Evolutionary conservation across 768 basidiomycete genomes (phyloP).

Genomic region (Artomyces pyxidatus): DNA sequence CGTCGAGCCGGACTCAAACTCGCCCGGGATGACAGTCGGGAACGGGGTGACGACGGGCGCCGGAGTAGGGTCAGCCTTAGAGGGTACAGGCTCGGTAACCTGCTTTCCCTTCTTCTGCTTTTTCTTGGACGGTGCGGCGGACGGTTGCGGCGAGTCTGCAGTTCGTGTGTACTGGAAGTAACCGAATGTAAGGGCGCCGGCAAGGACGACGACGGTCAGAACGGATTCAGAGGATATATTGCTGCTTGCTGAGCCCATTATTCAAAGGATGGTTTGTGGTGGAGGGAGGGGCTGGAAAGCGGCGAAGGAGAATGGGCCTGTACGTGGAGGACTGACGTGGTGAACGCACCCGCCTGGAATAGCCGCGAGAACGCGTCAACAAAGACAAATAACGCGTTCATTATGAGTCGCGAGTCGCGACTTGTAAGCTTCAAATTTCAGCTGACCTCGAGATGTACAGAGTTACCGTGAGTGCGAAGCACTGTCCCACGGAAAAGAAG

Average conservation of each 20-base stretch:
- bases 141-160: background rate
- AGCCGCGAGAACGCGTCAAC: conserved; percentile 19
- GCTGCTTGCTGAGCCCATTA: conserved; percentile 43
- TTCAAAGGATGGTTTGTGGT: background rate
- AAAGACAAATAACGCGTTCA: conserved; percentile 20
- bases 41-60: conserved; percentile 27
- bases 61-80: conserved; percentile 18
- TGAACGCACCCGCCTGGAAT: background rate
- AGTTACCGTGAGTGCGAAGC: too few species aligned
- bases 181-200: conserved; percentile 33
- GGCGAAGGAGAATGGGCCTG: background rate
- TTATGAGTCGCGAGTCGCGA: too few species aligned
- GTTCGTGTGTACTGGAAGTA: conserved; percentile 22
- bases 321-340: conserved; percentile 9
- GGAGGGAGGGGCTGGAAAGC: background rate
- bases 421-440: too few species aligned
- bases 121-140: conserved; percentile 14
- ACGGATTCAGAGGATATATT: conserved; percentile 31
- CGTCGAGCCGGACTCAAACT: conserved; percentile 27
- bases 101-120: conserved; percentile 26
- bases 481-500: too few species aligned
- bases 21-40: conserved; percentile 37
- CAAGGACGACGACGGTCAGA: conserved; percentile 30
- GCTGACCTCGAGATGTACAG: too few species aligned
- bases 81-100: conserved; percentile 4